Evolutionary conservation across 768 basidiomycete genomes (phyloP), one percentile per base, ranked within the genome.

Genomic region (Boletus tylopilopsis): DNA sequence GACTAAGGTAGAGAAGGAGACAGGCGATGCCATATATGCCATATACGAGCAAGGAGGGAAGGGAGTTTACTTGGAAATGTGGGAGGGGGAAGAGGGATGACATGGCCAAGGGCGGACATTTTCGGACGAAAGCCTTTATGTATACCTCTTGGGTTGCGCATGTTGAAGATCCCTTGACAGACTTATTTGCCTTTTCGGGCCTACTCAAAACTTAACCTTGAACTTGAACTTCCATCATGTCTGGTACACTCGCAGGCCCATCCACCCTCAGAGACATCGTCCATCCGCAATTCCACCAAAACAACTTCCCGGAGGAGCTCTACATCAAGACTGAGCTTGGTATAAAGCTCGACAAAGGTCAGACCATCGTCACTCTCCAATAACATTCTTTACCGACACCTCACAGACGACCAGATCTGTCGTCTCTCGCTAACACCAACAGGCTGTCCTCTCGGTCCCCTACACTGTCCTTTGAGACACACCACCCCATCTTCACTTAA

Each of bases 261-360:
- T 84, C 81, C 37, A 55, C 73, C 16, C 74, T 85, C 50, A 76
- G 73, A 60, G 89, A 91, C 68, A 72, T 91, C 53, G 76, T 97
- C 41, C 71, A 84, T 55, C 94, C 94, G 2, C 93, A 95, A 62
- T 94, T 96, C 64, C 93, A 96, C 68, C 94, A 97, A 68, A 90
- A 93, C 55, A 89, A 90, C 67, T 85, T 96, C 49, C 74, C 81
- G 36, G 84, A 87, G 48, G 94, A 97, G 65, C 62, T 73, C 4
- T 89, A 80, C 63, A 77, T 93, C 60, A 96, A 97, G 68, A 75
- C 76, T 24, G 87, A 94, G 40, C 77, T 92, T 13, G 83, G 84
- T 30, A 70, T 94, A 59, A 94, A 93, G 68, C 82, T 97, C 29
- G 94, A 96, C 71, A 90, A 93, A 78, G 94, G 94, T 87, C 11